Conservation (phyloP, 345 rosid genomes). For the Acer campestre region DNA sequence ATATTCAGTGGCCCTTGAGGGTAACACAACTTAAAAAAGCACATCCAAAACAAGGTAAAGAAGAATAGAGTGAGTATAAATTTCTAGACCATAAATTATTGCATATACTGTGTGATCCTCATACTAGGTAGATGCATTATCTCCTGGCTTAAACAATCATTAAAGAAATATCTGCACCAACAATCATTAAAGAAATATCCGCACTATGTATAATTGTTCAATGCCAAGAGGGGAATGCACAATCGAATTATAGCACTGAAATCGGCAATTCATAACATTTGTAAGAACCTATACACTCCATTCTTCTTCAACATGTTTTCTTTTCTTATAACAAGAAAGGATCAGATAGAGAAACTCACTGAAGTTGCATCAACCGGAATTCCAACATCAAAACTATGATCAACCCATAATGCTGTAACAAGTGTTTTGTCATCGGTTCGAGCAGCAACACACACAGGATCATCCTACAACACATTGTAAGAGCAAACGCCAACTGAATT, state of each 20-base stretch:
- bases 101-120: background rate
- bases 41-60: background rate
- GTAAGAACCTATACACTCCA: background rate
- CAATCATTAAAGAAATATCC: background rate
- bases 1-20: background rate
- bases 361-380: conserved; percentile 65
- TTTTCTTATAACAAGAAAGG: background rate
- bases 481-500: background rate
- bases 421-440: conserved; percentile 71
- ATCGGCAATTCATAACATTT: background rate
- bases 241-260: background rate
- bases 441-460: conserved; percentile 74
- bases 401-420: conserved; percentile 81
- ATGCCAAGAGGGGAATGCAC: background rate
- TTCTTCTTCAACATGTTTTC: background rate
- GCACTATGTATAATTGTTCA: background rate
- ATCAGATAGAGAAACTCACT: conserved; percentile 43
- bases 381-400: conserved; percentile 76
- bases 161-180: background rate
- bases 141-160: background rate
- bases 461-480: conserved; percentile 52
- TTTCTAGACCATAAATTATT: background rate
- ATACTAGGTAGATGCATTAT: background rate
- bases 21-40: background rate
- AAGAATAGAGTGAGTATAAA: background rate